Evolutionary conservation across 2,329 filamentous ascomycete species (phyloP), one percentile per base, ranked within the genome.

Genomic region (Colletotrichum theobromicola): DNA sequence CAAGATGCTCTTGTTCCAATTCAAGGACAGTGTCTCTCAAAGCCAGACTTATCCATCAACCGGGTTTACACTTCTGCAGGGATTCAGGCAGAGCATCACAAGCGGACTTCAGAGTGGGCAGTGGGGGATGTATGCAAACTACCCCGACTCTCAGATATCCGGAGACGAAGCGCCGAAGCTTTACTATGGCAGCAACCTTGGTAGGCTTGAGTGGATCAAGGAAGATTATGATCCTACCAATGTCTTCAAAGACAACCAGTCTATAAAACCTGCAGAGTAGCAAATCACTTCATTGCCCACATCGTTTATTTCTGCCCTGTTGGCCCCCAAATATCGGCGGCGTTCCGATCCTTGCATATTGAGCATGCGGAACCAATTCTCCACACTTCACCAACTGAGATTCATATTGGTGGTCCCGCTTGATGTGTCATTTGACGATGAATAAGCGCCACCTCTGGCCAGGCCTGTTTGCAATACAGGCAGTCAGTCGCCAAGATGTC

Each of bases 111-210:
- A 80, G 6, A 77, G 82, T 42, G 82, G 80, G 2, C 77, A 82
- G 7, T 88, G 87, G 80, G 87, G 86, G 32, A 87, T 86, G 75
- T 90, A 90, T 75, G 82, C 87, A 76, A 90, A 90, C 81, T 90
- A 90, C 63, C 85, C 88, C 4, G 89, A 90, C 77, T 85, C 88
- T 1, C 83, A 81, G 50, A 81, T 89, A 69, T 82, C 83, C 77
- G 82, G 84, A 18, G 82, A 82, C 5, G 83, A 83, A 28, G 89
- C 88, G 4, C 85, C 88, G 75, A 79, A 85, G 74, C 78, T 87
- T 74, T 90, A 90, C 79, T 90, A 86, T 75, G 83, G 87, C 5
- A 79, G 78, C 66, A 87, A 81, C 67, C 77, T 87, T 35, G 76
- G 79, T 1, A 80, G 77, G 66, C 77, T 87, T 64, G 80, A 82